These are phyloP conservation scores for Ramalina peruviana DNA, from an alignment of 495 filamentous ascomycete genomes.

Conservation along the genomic window DNA sequence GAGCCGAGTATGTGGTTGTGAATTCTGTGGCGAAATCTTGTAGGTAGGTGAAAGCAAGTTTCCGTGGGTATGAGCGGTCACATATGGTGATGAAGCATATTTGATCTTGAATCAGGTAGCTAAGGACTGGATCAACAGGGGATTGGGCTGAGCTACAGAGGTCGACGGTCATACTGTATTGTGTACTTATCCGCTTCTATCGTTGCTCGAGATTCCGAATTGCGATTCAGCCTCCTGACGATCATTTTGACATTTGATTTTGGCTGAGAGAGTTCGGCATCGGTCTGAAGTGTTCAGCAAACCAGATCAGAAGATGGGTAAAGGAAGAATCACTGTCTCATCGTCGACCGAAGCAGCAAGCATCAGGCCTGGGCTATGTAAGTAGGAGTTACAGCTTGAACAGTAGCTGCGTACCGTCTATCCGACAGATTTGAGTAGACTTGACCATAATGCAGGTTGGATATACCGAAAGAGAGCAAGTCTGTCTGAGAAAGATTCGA, in stretches of 20 bases:
- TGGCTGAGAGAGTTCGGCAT: constrained; percentile 69
- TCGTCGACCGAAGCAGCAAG: constrained; percentile 92
- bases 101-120: constrained; percentile 71
- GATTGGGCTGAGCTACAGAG: neutral
- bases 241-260: constrained; percentile 86
- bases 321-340: constrained; percentile 41
- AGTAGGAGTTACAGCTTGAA: neutral
- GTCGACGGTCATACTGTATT: constrained; percentile 52
- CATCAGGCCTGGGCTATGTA: constrained; percentile 55
- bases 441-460: constrained; percentile 53
- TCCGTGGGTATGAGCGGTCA: constrained; percentile 88
- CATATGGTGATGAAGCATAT: constrained; percentile 87
- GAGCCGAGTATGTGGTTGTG: constrained; percentile 61
- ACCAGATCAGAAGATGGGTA: constrained; percentile 2
- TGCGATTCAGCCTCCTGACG: constrained; percentile 69
- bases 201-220: constrained; percentile 77
- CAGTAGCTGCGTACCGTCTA: constrained; percentile 58
- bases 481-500: too few relatives aligned
- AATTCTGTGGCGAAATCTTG: constrained; percentile 85
- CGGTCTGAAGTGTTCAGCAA: constrained; percentile 32
- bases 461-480: too few relatives aligned
- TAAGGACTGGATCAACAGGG: constrained; percentile 20
- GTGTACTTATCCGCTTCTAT: constrained; percentile 81
- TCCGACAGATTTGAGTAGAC: constrained; percentile 84
- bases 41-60: constrained; percentile 97